Evolutionary conservation across 2,329 filamentous ascomycete genomes (phyloP), one percentile per base, ranked within the genome.

Genomic region (Sclerotinia subarctica): DNA sequence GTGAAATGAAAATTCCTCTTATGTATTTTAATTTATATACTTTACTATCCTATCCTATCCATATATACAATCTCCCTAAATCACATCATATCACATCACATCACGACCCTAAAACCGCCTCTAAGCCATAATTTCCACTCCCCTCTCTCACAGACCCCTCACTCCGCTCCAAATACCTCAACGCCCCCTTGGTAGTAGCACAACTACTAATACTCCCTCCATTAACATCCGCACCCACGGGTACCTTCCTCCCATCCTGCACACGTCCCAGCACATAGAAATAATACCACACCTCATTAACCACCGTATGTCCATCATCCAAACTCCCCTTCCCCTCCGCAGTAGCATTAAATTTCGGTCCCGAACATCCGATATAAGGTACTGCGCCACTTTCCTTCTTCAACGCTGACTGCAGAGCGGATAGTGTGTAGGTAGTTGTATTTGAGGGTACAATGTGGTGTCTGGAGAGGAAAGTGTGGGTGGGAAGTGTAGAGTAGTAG

Each of bases 221-320:
- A 67, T 84, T 82, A 3, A 82, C 79, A 66, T 6, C 82, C 80
- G 74, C 74, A 1, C 56, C 56, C 0, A 62, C 64, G 2, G 56
- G 64, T 2, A 6, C n/a, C 10, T 59, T 66, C 63, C 79, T 80
- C 66, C 82, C 78, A 13, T 67, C 47, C 78, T 90, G 88, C 8
- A 86, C 83, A 21, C 81, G 77, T 4, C 88, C 88, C 67, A 81
- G 82, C 64, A 85, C 84, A 76, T 89, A 83, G 76, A 85, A 82
- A 74, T 89, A 90, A 74, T 90, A 90, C 87, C 87, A 90, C 17
- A 88, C 81, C 81, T 91, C 88, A 69, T 76, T 83, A 59, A 90
- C 72, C 44, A 83, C 80, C 1, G 86, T 90, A 70, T 79, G 79
- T 1, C 88, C 87, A 67, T 80, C 83, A 73, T 90, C 88, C 2